Base-by-base conservation (phyloP, 306 rosid genomes). In the Castanopsis chinensis region DNA sequence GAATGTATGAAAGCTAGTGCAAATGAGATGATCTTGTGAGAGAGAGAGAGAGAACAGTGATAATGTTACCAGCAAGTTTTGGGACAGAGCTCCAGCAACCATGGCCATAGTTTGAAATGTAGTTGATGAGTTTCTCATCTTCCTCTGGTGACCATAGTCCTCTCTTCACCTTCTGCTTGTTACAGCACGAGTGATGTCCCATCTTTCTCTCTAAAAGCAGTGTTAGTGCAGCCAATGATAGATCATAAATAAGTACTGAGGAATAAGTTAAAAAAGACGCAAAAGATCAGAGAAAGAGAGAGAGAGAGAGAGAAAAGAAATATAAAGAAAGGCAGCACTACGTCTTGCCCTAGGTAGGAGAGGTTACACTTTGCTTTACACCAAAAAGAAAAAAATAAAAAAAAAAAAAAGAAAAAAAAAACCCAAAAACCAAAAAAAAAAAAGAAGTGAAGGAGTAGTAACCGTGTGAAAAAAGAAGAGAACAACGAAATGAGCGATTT, bases 41-140 rank as follows among this genome's bases (percentile, higher is more conserved):
- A 52, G 53, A 23, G 56, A 23, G 56, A 75, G 65, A 69, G 67
- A 49, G 6, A 56, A 30, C 72, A 61, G 51, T 49, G 68, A 49
- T 18, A 59, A 23, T 5, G 3, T 5, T 51, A 85, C 99, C 99
- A 23, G 97, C 96, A 86, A 85, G 99, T 83, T 90, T 91, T 6
- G 99, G 99, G 74, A 95, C 96, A 79, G 99, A 91, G 69, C 99
- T 93, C 99, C 99, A 93, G 83, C 97, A 91, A 76, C 99, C 99
- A 72, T 93, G 99, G 83, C 99, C 97, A 72, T 93, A 87, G 77
- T 90, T 88, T 19, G 98, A 84, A 79, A 95, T 93, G 81, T 93
- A 95, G 89, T 86, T 90, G 81, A 93, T 78, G 85, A 95, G 99
- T 41, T 95, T 95, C 79, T 95, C 99, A 87, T 95, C 99, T 81